Evolutionary conservation across 2,329 filamentous ascomycete species (phyloP).

Genomic region (Colletotrichum karsti): DNA sequence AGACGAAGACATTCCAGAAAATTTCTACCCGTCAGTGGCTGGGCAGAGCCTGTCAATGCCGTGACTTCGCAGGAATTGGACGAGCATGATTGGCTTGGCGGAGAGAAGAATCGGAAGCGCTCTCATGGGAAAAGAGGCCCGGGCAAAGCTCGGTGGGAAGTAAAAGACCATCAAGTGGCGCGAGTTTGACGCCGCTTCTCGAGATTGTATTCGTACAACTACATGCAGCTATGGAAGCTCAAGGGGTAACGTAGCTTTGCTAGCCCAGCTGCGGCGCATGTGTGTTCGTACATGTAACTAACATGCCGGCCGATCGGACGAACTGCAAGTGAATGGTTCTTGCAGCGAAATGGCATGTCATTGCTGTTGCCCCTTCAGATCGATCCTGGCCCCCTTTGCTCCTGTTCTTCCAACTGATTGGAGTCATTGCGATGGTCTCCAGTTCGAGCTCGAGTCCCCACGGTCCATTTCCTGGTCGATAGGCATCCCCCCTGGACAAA

Average conservation of each 20-base stretch:
- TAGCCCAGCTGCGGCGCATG: background rate
- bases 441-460: background rate
- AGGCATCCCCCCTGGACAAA: slow-evolving; percentile 1
- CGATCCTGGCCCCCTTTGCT: background rate
- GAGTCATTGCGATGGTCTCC: background rate
- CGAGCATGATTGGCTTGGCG: background rate
- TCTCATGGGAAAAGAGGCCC: background rate
- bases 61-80: background rate
- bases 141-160: slow-evolving; percentile 21
- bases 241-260: background rate
- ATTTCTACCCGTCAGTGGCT: slow-evolving; percentile 4
- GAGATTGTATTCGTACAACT: background rate
- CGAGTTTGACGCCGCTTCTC: slow-evolving; percentile 1
- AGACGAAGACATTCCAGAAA: slow-evolving; percentile 14
- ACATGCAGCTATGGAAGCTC: background rate
- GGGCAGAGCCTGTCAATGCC: slow-evolving; percentile 1
- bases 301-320: slow-evolving; percentile 9
- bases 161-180: slow-evolving; percentile 16
- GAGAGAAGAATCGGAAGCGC: background rate
- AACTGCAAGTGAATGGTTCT: background rate
- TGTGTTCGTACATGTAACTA: background rate
- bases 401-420: background rate
- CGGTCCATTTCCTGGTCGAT: slow-evolving; percentile 6
- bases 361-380: background rate
- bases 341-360: slow-evolving; percentile 20